phyloP scores from a whole-genome alignment of 2,329 filamentous ascomycete genomes.

The Trichophyton schoenleinii region DNA sequence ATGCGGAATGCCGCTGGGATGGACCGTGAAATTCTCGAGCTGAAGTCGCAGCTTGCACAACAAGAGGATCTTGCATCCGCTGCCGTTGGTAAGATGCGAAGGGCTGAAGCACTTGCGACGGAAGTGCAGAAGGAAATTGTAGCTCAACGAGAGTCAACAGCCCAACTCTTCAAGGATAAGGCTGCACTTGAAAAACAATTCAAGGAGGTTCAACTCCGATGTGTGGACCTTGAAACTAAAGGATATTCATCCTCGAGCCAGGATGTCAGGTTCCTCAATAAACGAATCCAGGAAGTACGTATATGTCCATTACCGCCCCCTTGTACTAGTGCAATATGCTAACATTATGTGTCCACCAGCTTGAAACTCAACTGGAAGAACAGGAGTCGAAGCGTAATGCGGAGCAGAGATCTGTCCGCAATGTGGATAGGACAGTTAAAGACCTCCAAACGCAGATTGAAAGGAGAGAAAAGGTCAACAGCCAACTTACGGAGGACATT shows the following conservation, averaged over 20 bases:
- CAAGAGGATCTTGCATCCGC: conserved; percentile 87
- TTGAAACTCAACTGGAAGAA: conserved; percentile 74
- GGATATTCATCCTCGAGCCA: conserved; percentile 89
- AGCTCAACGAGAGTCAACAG: conserved; percentile 68
- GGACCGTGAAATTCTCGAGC: conserved; percentile 77
- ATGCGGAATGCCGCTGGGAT: conserved; percentile 80
- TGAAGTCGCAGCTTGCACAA: conserved; percentile 78
- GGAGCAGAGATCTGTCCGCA: conserved; percentile 76
- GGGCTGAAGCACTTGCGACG: conserved; percentile 71
- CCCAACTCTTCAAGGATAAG: conserved; percentile 79
- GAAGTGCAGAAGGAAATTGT: conserved; percentile 91
- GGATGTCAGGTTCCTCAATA: conserved; percentile 88
- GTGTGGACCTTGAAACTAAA: conserved; percentile 93
- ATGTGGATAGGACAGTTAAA: conserved; percentile 85
- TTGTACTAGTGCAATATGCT: conserved; percentile 4
- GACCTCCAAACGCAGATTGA: conserved; percentile 88
- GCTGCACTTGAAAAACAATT: conserved; percentile 75
- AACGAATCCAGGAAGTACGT: conserved; percentile 81
- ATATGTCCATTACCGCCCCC: conserved; percentile 14
- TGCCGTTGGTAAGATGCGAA: conserved; percentile 92
- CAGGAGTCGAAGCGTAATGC: conserved; percentile 68
- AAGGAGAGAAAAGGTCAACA: conserved; percentile 77
- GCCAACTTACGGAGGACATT: conserved; percentile 71
- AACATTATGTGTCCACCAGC: conserved; percentile 38
- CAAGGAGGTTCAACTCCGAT: conserved; percentile 77